Conservation (phyloP, 257 asterid genomes). For the Solanum habrochaites region DNA sequence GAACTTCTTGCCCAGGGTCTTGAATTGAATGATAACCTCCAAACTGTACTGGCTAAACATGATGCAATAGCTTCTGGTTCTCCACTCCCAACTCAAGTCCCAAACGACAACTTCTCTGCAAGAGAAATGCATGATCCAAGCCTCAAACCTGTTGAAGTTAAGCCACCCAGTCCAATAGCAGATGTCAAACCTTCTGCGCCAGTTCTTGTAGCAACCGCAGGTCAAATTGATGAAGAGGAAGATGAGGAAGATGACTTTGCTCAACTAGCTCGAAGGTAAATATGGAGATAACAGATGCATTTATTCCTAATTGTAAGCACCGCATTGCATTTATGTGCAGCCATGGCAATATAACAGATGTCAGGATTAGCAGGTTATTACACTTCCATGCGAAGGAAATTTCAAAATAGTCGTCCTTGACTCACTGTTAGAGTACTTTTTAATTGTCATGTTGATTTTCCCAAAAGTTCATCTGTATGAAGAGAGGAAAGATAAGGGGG, state of each 20-base stretch:
- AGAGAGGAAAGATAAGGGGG: not conserved
- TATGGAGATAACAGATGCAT: not conserved
- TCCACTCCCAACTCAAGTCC: constrained; percentile 30
- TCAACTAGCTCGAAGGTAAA: constrained; percentile 80
- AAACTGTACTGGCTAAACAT: constrained; percentile 55
- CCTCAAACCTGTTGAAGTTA: constrained; percentile 8
- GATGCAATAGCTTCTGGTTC: constrained; percentile 83
- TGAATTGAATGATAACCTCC: constrained; percentile 71
- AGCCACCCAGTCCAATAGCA: not conserved
- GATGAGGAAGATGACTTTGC: constrained; percentile 97
- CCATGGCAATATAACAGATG: not conserved
- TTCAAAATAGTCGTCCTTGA: not conserved
- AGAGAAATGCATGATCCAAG: constrained; percentile 20
- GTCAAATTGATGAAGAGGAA: constrained; percentile 45
- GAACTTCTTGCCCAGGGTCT: constrained; percentile 83
- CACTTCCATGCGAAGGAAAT: not conserved
- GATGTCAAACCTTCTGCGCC: constrained; percentile 28
- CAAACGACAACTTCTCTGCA: constrained; percentile 2
- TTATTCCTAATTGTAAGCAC: not conserved
- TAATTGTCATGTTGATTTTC: not conserved
- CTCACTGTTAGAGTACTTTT: not conserved
- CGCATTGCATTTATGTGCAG: not conserved
- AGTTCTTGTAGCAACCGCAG: constrained; percentile 13
- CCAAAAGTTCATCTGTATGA: not conserved
- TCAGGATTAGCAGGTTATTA: not conserved